These are phyloP conservation scores for Tremella yokohamensis DNA, from an alignment of 768 basidiomycete species.

Conservation along the genomic window DNA sequence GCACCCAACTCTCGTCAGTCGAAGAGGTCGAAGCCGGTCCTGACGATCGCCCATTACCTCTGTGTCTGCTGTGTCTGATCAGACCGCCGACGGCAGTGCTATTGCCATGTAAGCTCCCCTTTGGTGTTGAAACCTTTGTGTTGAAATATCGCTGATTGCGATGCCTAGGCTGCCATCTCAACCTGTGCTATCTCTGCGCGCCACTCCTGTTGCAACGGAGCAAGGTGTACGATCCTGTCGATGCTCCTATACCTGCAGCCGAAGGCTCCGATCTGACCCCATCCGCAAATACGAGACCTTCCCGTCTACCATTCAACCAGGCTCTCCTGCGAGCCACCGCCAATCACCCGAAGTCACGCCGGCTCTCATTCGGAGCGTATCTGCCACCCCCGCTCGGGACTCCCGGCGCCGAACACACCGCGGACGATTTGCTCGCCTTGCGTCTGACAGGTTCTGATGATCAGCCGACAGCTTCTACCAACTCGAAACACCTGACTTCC, in stretches of 20 bases:
- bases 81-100: constrained; percentile 33
- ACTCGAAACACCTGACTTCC: background rate
- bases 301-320: constrained; percentile 14
- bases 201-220: constrained; percentile 17
- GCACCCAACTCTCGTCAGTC: background rate
- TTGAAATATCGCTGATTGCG: background rate
- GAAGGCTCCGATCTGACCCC: background rate
- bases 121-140: too few relatives aligned
- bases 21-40: background rate
- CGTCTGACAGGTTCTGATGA: background rate
- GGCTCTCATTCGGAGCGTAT: constrained; percentile 4
- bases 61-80: constrained; percentile 31
- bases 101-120: constrained; percentile 32
- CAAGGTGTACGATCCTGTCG: background rate
- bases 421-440: background rate
- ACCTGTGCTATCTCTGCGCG: constrained; percentile 33
- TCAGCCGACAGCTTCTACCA: background rate
- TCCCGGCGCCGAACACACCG: background rate
- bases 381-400: background rate
- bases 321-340: constrained; percentile 17
- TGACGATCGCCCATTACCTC: constrained; percentile 17
- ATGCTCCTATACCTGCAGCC: background rate
- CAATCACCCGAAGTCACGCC: constrained; percentile 21
- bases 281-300: constrained; percentile 1
- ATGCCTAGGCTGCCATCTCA: constrained; percentile 31